Evolutionary conservation across 2,329 filamentous ascomycete genomes (phyloP).

Genomic region (Ceratocystis ficicola): DNA sequence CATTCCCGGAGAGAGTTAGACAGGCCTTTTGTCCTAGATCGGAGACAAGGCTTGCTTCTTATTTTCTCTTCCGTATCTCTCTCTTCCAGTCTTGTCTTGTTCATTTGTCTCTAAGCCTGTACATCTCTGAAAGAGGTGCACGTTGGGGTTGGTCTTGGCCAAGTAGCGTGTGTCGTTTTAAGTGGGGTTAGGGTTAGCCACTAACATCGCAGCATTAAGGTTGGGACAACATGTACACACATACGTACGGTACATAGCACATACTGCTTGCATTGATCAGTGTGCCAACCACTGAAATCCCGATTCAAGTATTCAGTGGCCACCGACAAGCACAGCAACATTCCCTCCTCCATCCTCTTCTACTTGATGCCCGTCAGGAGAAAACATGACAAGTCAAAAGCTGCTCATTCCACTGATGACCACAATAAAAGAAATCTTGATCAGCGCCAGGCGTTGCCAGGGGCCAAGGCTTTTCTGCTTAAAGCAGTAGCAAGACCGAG

Average conservation of each 20-base stretch:
- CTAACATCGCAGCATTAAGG: neutral
- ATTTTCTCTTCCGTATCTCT: neutral
- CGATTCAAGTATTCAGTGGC: no score
- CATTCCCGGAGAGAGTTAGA: neutral
- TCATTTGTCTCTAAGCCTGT: neutral
- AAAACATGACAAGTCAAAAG: constrained; percentile 7
- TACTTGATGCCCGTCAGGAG: neutral
- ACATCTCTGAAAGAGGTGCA: neutral
- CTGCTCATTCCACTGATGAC: neutral
- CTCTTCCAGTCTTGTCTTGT: neutral
- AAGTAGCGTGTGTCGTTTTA: constrained; percentile 1
- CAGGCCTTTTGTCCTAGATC: neutral
- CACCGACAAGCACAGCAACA: no score
- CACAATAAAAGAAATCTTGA: constrained; percentile 1
- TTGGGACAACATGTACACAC: neutral
- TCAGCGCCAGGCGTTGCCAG: constrained; percentile 1
- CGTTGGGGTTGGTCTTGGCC: neutral
- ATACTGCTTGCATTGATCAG: neutral
- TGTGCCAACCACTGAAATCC: neutral
- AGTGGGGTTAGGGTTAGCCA: neutral
- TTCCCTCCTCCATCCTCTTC: neutral
- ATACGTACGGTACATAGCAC: no score
- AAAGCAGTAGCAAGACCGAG: neutral
- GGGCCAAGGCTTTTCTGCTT: constrained; percentile 1
- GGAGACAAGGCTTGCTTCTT: neutral